These are phyloP conservation scores for Ananas comosus DNA, from an alignment of 176 grass and related monocot species.

Conservation along the genomic window DNA sequence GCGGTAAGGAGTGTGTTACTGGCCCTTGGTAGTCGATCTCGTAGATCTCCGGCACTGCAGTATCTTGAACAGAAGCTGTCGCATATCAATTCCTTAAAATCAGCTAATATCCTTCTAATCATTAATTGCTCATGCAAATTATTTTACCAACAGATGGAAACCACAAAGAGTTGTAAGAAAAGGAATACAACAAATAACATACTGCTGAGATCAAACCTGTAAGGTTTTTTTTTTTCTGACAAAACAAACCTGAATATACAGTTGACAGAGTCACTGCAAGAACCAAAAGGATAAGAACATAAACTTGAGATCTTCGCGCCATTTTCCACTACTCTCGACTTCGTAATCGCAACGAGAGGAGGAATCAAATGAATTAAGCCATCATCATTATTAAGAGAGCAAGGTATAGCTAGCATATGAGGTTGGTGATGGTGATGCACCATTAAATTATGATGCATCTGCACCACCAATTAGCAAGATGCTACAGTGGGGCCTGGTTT, in stretches of 20 bases:
- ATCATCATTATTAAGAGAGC: not conserved
- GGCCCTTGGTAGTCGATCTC: constrained; percentile 21
- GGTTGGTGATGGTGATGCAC: not conserved
- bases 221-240: not conserved
- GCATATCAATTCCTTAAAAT: not conserved
- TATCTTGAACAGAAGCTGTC: constrained; percentile 17
- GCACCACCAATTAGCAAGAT: not conserved
- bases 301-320: not conserved
- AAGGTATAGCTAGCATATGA: not conserved
- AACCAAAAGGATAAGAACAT: not conserved
- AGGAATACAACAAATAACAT: not conserved
- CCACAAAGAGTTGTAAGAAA: not conserved
- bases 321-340: not conserved
- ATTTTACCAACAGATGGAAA: not conserved
- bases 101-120: not conserved
- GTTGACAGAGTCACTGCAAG: constrained; percentile 1
- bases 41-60: constrained; percentile 6
- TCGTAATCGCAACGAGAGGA: not conserved
- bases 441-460: not conserved
- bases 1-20: constrained; percentile 13
- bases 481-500: not conserved
- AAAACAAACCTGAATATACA: not conserved
- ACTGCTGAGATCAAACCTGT: not conserved
- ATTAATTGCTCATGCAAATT: not conserved
- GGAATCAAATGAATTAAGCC: not conserved